Percentiles rank a stretch among this genome's conserved stretches.
Conservation (phyloP, 805 yeast genomes). For the Teunomyces kruisii region DNA sequence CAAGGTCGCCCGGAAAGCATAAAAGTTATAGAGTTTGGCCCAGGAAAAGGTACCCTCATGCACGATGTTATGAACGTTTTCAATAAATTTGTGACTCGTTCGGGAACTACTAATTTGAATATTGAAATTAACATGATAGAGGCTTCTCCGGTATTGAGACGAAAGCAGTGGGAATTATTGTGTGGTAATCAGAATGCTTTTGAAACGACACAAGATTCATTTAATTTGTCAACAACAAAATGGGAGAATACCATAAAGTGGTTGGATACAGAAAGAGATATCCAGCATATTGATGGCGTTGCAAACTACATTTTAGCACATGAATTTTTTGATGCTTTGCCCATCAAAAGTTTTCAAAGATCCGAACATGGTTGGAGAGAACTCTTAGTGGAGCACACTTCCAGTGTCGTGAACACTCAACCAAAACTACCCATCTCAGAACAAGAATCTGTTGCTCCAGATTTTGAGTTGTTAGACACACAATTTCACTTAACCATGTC, state of each 20-base stretch:
- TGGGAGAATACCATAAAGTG: constrained; percentile 58
- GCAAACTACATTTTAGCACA: constrained; percentile 76
- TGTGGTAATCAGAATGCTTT: constrained; percentile 34
- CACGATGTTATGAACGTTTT: constrained; percentile 56
- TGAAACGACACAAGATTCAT: constrained; percentile 29
- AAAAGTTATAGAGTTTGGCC: constrained; percentile 75
- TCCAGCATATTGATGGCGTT: constrained; percentile 18
- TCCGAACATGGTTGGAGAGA: constrained; percentile 79
- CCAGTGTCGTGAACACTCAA: constrained; percentile 36
- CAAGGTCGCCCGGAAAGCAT: constrained; percentile 54
- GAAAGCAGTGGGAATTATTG: constrained; percentile 52
- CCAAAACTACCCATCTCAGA: constrained; percentile 19
- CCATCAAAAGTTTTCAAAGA: constrained; percentile 65
- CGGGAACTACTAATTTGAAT: constrained; percentile 9
- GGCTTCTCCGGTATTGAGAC: constrained; percentile 64
- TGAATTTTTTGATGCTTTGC: constrained; percentile 86
- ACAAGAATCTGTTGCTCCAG: constrained; percentile 10
- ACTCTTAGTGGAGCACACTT: constrained; percentile 58
- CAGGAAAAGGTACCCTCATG: constrained; percentile 82
- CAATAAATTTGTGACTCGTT: constrained; percentile 34
- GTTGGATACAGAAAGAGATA: constrained; percentile 58
- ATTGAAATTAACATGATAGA: constrained; percentile 62
- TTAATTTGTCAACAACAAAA: constrained; percentile 38
- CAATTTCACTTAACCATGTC: constrained; percentile 58
- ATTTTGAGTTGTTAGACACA: constrained; percentile 18